A percentile compares a stretch with the other conserved stretches of the same genome.
Evolutionary conservation across 148 eudicot species (phyloP).

Genomic region (Fagopyrum tataricum): DNA sequence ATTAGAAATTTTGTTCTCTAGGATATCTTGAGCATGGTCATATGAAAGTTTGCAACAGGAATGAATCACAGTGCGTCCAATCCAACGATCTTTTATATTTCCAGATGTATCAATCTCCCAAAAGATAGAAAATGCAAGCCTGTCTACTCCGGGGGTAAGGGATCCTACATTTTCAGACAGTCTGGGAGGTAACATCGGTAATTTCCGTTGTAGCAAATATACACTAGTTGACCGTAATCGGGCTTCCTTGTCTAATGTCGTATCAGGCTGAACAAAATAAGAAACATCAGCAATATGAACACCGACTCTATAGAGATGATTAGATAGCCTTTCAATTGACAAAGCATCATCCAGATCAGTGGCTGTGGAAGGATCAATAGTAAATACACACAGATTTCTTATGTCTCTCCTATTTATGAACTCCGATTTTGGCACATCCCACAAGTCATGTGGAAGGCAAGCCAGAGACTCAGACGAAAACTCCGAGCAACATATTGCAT

Average conservation of each 20-base stretch:
- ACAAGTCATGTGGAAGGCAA: conserved; percentile 50
- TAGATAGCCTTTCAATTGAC: conserved; percentile 60
- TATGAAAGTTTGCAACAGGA: conserved; percentile 96
- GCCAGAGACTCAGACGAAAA: conserved; percentile 66
- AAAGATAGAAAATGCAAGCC: conserved; percentile 79
- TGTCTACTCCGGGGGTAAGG: conserved; percentile 80
- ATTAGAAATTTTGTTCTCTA: conserved; percentile 28
- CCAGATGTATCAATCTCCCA: conserved; percentile 73
- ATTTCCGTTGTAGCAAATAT: conserved; percentile 48
- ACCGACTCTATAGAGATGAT: conserved; percentile 56
- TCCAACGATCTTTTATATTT: conserved; percentile 65
- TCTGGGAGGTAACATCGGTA: conserved; percentile 77
- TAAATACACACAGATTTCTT: conserved; percentile 69
- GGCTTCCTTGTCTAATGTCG: conserved; percentile 72
- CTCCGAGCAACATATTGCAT: conserved; percentile 42
- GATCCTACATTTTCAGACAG: conserved; percentile 81
- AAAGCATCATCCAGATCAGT: conserved; percentile 96
- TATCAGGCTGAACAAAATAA: conserved; percentile 74
- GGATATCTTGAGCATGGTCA: conserved; percentile 78
- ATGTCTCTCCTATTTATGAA: conserved; percentile 49
- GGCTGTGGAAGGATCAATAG: conserved; percentile 83
- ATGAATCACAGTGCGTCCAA: conserved; percentile 69
- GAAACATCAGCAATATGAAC: conserved; percentile 94
- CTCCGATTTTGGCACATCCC: conserved; percentile 57
- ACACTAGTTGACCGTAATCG: conserved; percentile 69